Evolutionary conservation across 495 filamentous ascomycete species (phyloP), one percentile per base, ranked within the genome.

Genomic region (Aspergillus cavernicola): DNA sequence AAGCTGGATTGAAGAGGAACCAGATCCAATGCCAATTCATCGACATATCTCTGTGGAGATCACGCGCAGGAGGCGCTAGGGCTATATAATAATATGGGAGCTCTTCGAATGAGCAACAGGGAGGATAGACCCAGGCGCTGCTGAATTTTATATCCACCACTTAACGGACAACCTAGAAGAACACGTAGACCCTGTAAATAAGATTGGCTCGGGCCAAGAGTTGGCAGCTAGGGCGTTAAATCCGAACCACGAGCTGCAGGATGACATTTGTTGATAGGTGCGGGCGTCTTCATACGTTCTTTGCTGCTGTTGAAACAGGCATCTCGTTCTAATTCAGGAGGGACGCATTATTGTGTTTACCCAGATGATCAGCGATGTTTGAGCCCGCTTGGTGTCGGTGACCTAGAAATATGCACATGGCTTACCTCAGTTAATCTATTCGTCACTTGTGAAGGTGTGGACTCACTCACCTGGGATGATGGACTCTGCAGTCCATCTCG

Each of bases 381-480:
- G 37, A 29, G 13, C 13, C 18, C 41, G 23, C 10, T 6, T 19
- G 15, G 41, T 6, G 12, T 31, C 9, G n/a, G 18, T 19, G 26
- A 20, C 28, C 28, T 19, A 23, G 16, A 28, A 10, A 35, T 24
- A 47, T 36, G 44, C 29, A 33, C 7, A 47, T 23, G 44, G 44
- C 44, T 47, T 47, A 47, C 36, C 44, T 47, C 20, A 42, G 44
- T 36, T 32, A 36, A 20, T 16, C 15, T 23, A 24, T 36, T 6
- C 31, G 44, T 28, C 18, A 13, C 10, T 36, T 28, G 4, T 28
- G 24, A 28, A 4, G 24, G 9, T 28, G 24, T 29, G 41, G 4
- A 4, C n/a, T 5, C 3, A 23, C 41, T 43, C 12, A 43, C 24
- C 24, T 43, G 23, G 39, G 10, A 9, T 24, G 6, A 26, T 20